Evolutionary conservation across 129 eudicot genomes (phyloP), one percentile per base, ranked within the genome.

Genomic region (Ambrosia trifida): DNA sequence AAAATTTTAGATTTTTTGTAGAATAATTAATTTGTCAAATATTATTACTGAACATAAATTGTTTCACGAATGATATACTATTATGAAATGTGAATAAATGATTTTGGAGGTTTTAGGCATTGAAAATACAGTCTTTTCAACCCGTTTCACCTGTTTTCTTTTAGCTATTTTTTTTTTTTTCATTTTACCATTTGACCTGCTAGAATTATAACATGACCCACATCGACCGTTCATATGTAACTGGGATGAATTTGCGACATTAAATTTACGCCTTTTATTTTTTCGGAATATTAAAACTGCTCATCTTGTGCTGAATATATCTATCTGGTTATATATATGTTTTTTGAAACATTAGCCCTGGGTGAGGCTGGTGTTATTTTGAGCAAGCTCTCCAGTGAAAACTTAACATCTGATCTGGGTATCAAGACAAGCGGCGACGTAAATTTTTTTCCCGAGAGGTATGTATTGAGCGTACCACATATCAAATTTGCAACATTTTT

Each of bases 401-500:
- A 74, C 43, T 16, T 32, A 7, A 61, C 51, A 51, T 70, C 81
- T 56, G 81, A 70, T 60, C 18, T 35, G 66, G 81, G 71, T 73
- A 51, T 38, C 73, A 70, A 45, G 5, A 64, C 65, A 35, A 69
- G 66, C 28, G 79, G 75, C 72, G 72, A 60, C 64, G 66, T 68
- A 51, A 18, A 69, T 31, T 94, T 94, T 83, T 85, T 3, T 63
- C 97, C 99, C 1, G 97, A 90, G 14, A 94, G 99, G 99, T 94
- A 85, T 94, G 83, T 32, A 61, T 52, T 54, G 30, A 54, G 36
- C 46, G 30, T 33, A 33, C 28, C 20, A 4, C 68, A 69, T 20
- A 20, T 59, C 7, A 38, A 50, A 13, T 62, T 53, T 30, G 5
- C 31, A 18, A 1, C 9, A 40, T 38, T 8, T 51, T 8, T 5